Conservation (phyloP, 2,329 filamentous ascomycete species). For the Nothopassalora personata region DNA sequence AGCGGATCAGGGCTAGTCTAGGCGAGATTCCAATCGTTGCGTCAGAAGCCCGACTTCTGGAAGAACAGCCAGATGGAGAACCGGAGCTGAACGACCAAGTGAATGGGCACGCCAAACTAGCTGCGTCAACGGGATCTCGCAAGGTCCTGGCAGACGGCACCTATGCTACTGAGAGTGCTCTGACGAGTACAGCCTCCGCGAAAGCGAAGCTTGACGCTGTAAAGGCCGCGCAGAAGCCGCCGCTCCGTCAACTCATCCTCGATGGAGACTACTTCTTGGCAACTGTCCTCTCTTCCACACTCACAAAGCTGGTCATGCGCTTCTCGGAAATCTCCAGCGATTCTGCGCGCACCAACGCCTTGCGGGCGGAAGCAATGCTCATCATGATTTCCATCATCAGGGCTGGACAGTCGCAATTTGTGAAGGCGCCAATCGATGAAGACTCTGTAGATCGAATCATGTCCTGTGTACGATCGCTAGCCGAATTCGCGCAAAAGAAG, state of each 20-base stretch:
- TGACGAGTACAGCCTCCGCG: slow-evolving; percentile 86
- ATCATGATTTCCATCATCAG: slow-evolving; percentile 99
- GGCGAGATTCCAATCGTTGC: slow-evolving; percentile 96
- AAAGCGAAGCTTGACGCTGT: slow-evolving; percentile 92
- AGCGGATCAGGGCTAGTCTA: slow-evolving; percentile 84
- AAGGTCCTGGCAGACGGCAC: slow-evolving; percentile 95
- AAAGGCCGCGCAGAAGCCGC: slow-evolving; percentile 94
- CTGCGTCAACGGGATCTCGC: slow-evolving; percentile 74
- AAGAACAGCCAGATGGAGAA: slow-evolving; percentile 66
- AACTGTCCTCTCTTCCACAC: slow-evolving; percentile 87
- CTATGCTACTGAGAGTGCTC: slow-evolving; percentile 91
- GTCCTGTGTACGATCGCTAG: slow-evolving; percentile 88
- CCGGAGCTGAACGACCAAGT: slow-evolving; percentile 61
- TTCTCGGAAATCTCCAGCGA: slow-evolving; percentile 90
- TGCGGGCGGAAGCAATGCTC: slow-evolving; percentile 95
- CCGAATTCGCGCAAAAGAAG: slow-evolving; percentile 84
- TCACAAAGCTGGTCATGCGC: slow-evolving; percentile 97
- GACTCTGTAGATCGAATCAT: slow-evolving; percentile 98
- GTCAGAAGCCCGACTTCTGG: slow-evolving; percentile 85
- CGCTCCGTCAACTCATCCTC: slow-evolving; percentile 86
- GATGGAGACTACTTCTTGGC: slow-evolving; percentile 97
- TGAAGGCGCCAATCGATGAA: slow-evolving; percentile 94
- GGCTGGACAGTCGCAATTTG: slow-evolving; percentile 97
- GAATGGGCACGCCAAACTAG: slow-evolving; percentile 72
- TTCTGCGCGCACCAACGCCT: slow-evolving; percentile 78